These are phyloP conservation scores for Viola pubescens DNA, from an alignment of 441 rosid genomes.

Conservation along the genomic window DNA sequence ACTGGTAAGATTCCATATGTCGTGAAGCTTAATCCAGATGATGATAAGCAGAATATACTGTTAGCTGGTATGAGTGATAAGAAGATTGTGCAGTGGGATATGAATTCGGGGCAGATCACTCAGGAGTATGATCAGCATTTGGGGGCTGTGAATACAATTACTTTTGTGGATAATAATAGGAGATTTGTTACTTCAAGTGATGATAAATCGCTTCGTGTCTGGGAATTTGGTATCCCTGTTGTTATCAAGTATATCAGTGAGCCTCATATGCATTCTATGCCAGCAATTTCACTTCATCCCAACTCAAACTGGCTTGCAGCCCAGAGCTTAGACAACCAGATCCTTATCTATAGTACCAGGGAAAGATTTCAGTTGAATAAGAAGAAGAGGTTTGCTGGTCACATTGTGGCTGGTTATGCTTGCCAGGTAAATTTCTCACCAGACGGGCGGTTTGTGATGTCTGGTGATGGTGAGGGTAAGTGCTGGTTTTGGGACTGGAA, in stretches of 20 bases:
- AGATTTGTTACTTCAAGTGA: conserved; percentile 97
- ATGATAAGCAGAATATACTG: conserved; percentile 89
- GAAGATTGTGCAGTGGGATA: conserved; percentile 99
- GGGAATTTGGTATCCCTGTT: conserved; percentile 99
- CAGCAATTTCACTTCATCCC: conserved; percentile 85
- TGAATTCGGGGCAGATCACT: conserved; percentile 78
- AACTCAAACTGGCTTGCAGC: conserved; percentile 96
- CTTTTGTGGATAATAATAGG: conserved; percentile 93
- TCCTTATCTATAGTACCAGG: conserved; percentile 80
- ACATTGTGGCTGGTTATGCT: conserved; percentile 89
- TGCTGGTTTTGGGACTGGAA: conserved; percentile 99
- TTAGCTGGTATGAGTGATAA: conserved; percentile 99
- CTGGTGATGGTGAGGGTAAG: conserved; percentile 97
- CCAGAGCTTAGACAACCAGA: conserved; percentile 97
- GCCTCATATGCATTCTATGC: conserved; percentile 99
- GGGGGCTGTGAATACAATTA: conserved; percentile 96
- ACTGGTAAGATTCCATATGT: conserved; percentile 94
- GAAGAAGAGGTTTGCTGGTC: conserved; percentile 96
- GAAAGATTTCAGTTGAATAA: conserved; percentile 98
- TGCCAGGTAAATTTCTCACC: conserved; percentile 99
- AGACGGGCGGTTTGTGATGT: conserved; percentile 99
- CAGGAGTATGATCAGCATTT: conserved; percentile 98
- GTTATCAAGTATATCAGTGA: conserved; percentile 97
- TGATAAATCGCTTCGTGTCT: conserved; percentile 96
- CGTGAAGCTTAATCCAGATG: conserved; percentile 90